These are phyloP conservation scores for Fusarium virguliforme DNA, from an alignment of 2,329 filamentous ascomycete genomes.

Conservation along the genomic window DNA sequence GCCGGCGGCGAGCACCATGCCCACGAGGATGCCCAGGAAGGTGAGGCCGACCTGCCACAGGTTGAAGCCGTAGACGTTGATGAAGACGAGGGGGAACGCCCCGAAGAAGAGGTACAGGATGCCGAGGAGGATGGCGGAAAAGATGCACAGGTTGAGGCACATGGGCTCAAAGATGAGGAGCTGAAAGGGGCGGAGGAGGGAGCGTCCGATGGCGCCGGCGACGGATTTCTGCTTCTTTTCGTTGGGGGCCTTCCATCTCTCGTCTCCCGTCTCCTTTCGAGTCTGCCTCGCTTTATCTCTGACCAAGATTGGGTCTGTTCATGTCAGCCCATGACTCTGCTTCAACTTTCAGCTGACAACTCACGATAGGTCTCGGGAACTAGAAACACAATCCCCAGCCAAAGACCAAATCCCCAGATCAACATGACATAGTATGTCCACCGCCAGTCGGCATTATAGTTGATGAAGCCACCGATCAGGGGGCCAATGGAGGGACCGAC, in stretches of 20 bases:
- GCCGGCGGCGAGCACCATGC: constrained; percentile 76
- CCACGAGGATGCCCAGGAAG: constrained; percentile 80
- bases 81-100: constrained; percentile 86
- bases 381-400: constrained; percentile 76
- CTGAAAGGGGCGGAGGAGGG: constrained; percentile 81
- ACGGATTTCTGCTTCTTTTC: constrained; percentile 82
- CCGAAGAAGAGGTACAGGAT: constrained; percentile 94
- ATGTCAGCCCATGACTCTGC: constrained; percentile 17
- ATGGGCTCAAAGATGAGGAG: constrained; percentile 88
- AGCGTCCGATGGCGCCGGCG: constrained; percentile 69
- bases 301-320: constrained; percentile 76
- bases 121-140: constrained; percentile 88
- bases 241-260: constrained; percentile 82
- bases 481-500: constrained; percentile 74
- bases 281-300: constrained; percentile 79
- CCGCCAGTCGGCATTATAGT: constrained; percentile 80
- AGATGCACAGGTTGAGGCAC: constrained; percentile 85
- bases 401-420: constrained; percentile 82
- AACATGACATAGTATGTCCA: constrained; percentile 90
- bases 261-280: constrained; percentile 83
- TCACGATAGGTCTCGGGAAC: constrained; percentile 90
- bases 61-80: constrained; percentile 80
- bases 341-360: constrained; percentile 42
- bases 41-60: constrained; percentile 85
- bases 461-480: constrained; percentile 84